Evolutionary conservation across 1,284 basidiomycete species (phyloP).

Genomic region (Schizophyllum amplum): DNA sequence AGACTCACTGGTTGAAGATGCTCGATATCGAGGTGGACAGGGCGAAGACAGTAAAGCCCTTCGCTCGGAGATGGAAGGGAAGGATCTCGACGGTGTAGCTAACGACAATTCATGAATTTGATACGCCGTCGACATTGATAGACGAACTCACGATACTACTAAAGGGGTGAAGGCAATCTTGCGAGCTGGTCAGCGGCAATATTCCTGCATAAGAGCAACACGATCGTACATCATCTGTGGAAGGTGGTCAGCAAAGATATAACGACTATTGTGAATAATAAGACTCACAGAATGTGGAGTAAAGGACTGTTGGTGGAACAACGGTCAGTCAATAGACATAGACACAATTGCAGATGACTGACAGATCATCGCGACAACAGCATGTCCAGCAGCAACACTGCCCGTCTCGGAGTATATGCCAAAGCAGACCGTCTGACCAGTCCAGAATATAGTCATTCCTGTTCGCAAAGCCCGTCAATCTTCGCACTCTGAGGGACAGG

Average conservation of each 20-base stretch:
- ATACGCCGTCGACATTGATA: too few relatives aligned
- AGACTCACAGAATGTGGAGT: slow-evolving; percentile 32
- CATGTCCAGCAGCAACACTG: slow-evolving; percentile 28
- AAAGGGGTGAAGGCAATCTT: slow-evolving; percentile 45
- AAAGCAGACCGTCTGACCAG: slow-evolving; percentile 33
- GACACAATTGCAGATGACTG: too few relatives aligned
- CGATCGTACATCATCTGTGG: neutral
- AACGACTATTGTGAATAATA: neutral
- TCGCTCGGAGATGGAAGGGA: slow-evolving; percentile 49
- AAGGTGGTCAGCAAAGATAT: neutral
- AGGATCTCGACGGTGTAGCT: slow-evolving; percentile 52
- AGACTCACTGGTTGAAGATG: slow-evolving; percentile 46
- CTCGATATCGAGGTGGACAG: slow-evolving; percentile 41
- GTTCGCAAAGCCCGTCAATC: slow-evolving; percentile 5
- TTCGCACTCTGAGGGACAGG: neutral
- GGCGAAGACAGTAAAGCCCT: slow-evolving; percentile 52
- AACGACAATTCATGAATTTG: slow-evolving; percentile 22
- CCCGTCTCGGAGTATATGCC: slow-evolving; percentile 28
- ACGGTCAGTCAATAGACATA: too few relatives aligned
- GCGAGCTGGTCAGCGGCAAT: slow-evolving; percentile 15
- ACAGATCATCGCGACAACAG: slow-evolving; percentile 45
- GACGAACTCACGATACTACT: slow-evolving; percentile 30
- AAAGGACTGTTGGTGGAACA: too few relatives aligned
- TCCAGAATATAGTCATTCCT: slow-evolving; percentile 36
- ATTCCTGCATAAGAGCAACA: neutral